A percentile compares a stretch with the other conserved stretches of the same genome.
Evolutionary conservation across 208 protist genomes (phyloP).

Genomic region (Trypanosoma caninum): DNA sequence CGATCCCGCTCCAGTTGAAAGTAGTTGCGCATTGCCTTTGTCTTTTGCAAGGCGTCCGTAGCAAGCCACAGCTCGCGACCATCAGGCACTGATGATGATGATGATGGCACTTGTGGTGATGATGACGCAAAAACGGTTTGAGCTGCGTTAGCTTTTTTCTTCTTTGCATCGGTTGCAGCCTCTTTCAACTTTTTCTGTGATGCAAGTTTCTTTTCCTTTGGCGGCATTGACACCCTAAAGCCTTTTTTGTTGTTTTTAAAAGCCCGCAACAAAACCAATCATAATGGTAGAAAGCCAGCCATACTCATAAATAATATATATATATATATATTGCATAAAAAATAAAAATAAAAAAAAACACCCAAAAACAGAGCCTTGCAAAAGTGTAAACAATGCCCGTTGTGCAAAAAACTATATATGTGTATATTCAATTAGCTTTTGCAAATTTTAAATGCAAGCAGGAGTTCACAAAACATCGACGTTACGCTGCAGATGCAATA

Average conservation of each 20-base stretch:
- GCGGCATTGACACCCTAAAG: slow-evolving; percentile 14
- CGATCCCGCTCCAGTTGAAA: slow-evolving; percentile 97
- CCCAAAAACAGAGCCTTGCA: no score
- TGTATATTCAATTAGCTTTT: not conserved
- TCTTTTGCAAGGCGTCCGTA: slow-evolving; percentile 91
- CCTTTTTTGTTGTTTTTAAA: no score
- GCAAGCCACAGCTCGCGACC: slow-evolving; percentile 82
- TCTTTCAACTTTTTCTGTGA: slow-evolving; percentile 7
- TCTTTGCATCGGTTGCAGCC: slow-evolving; percentile 10
- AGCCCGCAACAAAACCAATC: no score
- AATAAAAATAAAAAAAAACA: slow-evolving; percentile 16
- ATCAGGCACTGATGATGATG: slow-evolving; percentile 28
- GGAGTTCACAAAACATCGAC: not conserved
- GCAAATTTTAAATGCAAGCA: not conserved
- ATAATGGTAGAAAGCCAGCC: no score
- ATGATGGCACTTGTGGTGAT: no score
- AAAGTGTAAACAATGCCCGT: not conserved
- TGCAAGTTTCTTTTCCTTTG: slow-evolving; percentile 18
- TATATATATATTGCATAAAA: slow-evolving; percentile 3
- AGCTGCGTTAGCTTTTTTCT: slow-evolving; percentile 15
- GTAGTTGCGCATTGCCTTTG: slow-evolving; percentile 95
- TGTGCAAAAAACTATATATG: not conserved
- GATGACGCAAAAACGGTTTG: slow-evolving; percentile 24
- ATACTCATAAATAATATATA: slow-evolving; percentile 7
- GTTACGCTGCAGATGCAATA: no score